These are phyloP conservation scores for Tuber aestivum DNA, from an alignment of 495 filamentous ascomycete species.

Conservation along the genomic window DNA sequence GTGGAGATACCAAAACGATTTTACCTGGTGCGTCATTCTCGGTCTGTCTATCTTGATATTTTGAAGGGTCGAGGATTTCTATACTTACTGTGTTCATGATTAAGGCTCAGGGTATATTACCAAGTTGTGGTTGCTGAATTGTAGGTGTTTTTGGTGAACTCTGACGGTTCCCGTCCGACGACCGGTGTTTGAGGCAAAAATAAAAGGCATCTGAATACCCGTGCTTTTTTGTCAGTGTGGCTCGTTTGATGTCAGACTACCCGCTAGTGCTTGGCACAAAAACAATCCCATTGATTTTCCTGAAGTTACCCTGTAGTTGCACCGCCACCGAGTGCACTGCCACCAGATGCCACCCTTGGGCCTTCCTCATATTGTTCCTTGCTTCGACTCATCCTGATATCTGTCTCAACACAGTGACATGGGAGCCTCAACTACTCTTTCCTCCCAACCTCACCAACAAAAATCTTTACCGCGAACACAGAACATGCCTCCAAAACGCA, in stretches of 20 bases:
- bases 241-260: constrained; percentile 23
- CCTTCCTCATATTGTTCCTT: not conserved
- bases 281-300: not conserved
- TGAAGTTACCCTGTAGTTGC: not conserved
- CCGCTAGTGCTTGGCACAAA: not conserved
- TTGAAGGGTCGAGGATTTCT: not conserved
- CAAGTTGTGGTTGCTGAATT: not conserved
- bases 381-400: not conserved
- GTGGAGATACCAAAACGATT: constrained; percentile 55
- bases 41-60: constrained; percentile 26
- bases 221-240: not conserved
- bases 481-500: constrained; percentile 29
- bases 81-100: constrained; percentile 46
- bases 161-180: not conserved
- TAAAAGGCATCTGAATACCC: not conserved
- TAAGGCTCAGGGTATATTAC: not conserved
- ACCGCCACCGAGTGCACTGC: not conserved
- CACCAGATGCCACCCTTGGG: not conserved
- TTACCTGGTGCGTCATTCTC: constrained; percentile 46
- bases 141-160: not conserved
- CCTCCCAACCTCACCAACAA: constrained; percentile 7
- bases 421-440: not conserved
- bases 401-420: not conserved
- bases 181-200: not conserved
- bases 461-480: not conserved